Evolutionary conservation across 208 protist genomes (phyloP).

Genomic region (Crithidia acanthocephali): DNA sequence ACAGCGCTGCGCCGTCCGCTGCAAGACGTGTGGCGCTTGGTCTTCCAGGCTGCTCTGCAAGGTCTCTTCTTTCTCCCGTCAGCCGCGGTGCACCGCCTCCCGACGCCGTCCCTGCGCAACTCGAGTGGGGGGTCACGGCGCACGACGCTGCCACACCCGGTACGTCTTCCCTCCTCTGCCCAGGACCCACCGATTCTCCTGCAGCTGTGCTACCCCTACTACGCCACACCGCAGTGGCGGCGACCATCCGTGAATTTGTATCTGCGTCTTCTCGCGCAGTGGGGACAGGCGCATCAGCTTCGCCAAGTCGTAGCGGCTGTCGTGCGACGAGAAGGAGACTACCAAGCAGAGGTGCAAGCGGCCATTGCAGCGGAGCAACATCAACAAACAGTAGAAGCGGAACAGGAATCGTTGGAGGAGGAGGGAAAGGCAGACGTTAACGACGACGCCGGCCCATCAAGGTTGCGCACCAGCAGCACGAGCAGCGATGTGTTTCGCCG

Average conservation of each 20-base stretch:
- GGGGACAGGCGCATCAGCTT: conserved; percentile 46
- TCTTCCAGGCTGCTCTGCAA: conserved; percentile 18
- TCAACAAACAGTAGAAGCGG: neutral
- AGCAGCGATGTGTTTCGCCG: neutral
- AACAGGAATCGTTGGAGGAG: neutral
- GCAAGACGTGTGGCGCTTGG: conserved; percentile 20
- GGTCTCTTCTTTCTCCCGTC: conserved; percentile 20
- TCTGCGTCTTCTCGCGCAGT: conserved; percentile 56
- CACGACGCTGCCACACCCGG: too few relatives aligned
- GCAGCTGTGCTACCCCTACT: conserved; percentile 30
- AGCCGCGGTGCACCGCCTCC: too few relatives aligned
- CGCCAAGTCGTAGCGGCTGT: conserved; percentile 45
- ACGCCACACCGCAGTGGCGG: conserved; percentile 40
- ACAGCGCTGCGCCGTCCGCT: neutral
- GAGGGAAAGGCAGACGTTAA: neutral
- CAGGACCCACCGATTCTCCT: conserved; percentile 11
- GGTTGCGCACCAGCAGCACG: too few relatives aligned
- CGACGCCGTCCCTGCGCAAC: too few relatives aligned
- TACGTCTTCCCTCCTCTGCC: neutral
- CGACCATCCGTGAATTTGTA: conserved; percentile 50
- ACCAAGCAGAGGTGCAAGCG: conserved; percentile 21
- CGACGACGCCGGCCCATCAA: too few relatives aligned
- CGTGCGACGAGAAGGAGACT: conserved; percentile 30
- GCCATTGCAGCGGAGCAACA: conserved; percentile 11
- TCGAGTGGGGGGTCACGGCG: too few relatives aligned